Evolutionary conservation across 192 early-diverging fungal species (phyloP).

Genomic region (Piromyces sp.): DNA sequence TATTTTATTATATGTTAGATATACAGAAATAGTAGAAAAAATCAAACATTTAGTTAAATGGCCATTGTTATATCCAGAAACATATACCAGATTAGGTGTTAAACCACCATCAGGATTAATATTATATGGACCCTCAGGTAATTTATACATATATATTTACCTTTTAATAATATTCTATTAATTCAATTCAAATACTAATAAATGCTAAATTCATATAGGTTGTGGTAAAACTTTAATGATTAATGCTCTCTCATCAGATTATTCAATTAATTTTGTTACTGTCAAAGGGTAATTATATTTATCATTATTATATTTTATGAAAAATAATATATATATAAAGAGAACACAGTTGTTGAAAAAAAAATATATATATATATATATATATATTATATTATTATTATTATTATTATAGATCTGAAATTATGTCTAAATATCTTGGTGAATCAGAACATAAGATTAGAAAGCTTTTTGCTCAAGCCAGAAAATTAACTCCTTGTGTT

Average conservation of each 20-base stretch:
- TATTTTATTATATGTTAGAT: slow-evolving; percentile 23
- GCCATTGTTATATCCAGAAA: slow-evolving; percentile 32
- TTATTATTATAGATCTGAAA: slow-evolving; percentile 54
- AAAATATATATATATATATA: no score
- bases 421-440: slow-evolving; percentile 92
- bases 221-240: slow-evolving; percentile 84
- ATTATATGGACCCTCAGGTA: slow-evolving; percentile 77
- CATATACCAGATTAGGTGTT: slow-evolving; percentile 43
- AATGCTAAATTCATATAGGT: slow-evolving; percentile 16
- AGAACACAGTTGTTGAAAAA: no score
- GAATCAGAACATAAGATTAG: slow-evolving; percentile 73
- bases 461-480: slow-evolving; percentile 66
- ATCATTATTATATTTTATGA: no score
- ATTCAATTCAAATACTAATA: no score
- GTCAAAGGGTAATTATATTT: slow-evolving; percentile 66
- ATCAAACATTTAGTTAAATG: slow-evolving; percentile 40
- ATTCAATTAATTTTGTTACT: slow-evolving; percentile 64
- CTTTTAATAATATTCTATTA: no score
- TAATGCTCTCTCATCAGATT: slow-evolving; percentile 55
- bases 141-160: no score
- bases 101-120: slow-evolving; percentile 64
- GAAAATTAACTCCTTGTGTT: slow-evolving; percentile 70
- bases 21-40: slow-evolving; percentile 29
- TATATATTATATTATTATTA: no score
- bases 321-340: no score